These are phyloP conservation scores for Ogataea sp. DNA, from an alignment of 805 yeast species.

Conservation along the genomic window DNA sequence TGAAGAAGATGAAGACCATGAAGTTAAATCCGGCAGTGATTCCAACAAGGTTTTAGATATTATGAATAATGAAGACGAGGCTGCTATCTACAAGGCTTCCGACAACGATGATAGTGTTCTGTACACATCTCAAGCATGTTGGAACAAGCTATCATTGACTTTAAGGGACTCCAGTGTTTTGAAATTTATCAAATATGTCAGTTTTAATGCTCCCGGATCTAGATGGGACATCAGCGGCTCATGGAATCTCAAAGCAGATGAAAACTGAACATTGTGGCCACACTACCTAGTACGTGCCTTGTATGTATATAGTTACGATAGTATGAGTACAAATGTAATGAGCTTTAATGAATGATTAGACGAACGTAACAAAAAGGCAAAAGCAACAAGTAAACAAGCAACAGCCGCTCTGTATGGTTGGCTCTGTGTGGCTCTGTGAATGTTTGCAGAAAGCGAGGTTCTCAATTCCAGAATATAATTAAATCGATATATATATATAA, in stretches of 20 bases:
- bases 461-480: no score
- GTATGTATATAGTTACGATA: no score
- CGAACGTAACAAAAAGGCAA: no score
- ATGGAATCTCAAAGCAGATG: conserved; percentile 61
- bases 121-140: conserved; percentile 69
- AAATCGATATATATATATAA: no score
- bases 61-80: conserved; percentile 49
- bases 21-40: conserved; percentile 25
- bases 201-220: conserved; percentile 79
- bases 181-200: conserved; percentile 87
- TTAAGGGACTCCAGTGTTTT: conserved; percentile 80
- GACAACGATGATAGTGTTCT: conserved; percentile 71
- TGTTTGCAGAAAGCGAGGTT: no score
- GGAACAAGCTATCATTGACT: conserved; percentile 75
- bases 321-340: no score
- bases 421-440: no score
- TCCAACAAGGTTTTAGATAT: conserved; percentile 22
- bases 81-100: conserved; percentile 70
- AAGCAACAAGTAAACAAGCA: no score
- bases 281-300: no score
- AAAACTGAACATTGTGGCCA: no score
- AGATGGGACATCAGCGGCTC: conserved; percentile 85
- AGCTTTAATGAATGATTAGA: no score
- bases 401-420: no score
- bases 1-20: conserved; percentile 32